These are phyloP conservation scores for Trichoderma asperelloides DNA, from an alignment of 495 filamentous ascomycete genomes.

Conservation along the genomic window DNA sequence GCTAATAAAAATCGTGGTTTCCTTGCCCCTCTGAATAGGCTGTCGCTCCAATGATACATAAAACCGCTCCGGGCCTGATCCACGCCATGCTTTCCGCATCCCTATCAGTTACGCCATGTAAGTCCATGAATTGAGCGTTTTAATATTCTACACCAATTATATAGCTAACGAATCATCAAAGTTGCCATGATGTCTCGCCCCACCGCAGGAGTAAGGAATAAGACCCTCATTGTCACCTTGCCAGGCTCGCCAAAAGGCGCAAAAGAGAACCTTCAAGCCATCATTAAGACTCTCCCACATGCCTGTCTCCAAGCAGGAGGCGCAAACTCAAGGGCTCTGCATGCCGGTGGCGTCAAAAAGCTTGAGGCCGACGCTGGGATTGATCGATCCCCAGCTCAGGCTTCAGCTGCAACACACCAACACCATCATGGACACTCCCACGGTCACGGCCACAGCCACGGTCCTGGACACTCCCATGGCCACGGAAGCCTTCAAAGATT, in stretches of 20 bases:
- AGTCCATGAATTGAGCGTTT: conserved; percentile 17
- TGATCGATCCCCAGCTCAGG: conserved; percentile 16
- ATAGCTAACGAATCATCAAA: conserved; percentile 23
- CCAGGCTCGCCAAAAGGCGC: conserved; percentile 97
- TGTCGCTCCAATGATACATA: conserved; percentile 70
- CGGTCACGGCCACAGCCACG: conserved; percentile 50
- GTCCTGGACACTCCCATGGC: conserved; percentile 57
- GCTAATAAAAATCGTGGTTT: not conserved
- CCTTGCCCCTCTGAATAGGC: conserved; percentile 43
- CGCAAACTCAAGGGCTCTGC: conserved; percentile 68
- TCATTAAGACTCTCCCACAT: conserved; percentile 87
- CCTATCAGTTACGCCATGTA: conserved; percentile 79
- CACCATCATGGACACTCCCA: conserved; percentile 40
- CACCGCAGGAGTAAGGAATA: conserved; percentile 79
- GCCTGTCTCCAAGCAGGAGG: conserved; percentile 86
- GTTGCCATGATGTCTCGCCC: conserved; percentile 97
- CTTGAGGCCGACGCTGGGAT: conserved; percentile 80
- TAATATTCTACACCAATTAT: not conserved
- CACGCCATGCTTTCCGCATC: conserved; percentile 92
- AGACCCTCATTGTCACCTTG: conserved; percentile 78
- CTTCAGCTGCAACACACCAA: conserved; percentile 19
- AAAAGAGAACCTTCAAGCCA: conserved; percentile 82
- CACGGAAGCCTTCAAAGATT: conserved; percentile 64
- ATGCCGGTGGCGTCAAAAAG: conserved; percentile 71
- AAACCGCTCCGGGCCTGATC: conserved; percentile 79